phyloP scores from a whole-genome alignment of 2,329 filamentous ascomycete genomes.

The Paradendryphiella salina region DNA sequence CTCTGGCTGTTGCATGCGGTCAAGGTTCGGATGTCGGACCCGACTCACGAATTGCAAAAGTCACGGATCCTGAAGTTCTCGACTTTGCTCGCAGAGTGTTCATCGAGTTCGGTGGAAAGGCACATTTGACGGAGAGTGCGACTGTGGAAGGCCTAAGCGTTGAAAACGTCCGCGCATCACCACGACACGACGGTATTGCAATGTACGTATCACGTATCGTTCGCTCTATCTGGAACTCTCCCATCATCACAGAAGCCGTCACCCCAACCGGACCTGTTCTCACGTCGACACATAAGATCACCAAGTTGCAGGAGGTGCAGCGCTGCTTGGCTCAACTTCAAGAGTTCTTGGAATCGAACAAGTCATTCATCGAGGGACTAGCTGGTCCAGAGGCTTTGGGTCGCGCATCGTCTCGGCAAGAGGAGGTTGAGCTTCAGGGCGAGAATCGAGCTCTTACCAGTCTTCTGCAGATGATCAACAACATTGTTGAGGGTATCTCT shows the following conservation, averaged over 20 bases:
- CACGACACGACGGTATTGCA: slow-evolving; percentile 83
- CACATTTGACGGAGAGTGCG: slow-evolving; percentile 78
- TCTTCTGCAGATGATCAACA: slow-evolving; percentile 79
- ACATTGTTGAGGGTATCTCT: slow-evolving; percentile 93
- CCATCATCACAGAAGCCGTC: slow-evolving; percentile 64
- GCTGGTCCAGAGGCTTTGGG: slow-evolving; percentile 88
- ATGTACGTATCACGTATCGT: slow-evolving; percentile 88
- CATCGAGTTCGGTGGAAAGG: slow-evolving; percentile 88
- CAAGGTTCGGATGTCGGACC: slow-evolving; percentile 80
- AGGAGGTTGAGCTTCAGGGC: slow-evolving; percentile 88
- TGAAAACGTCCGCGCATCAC: slow-evolving; percentile 84
- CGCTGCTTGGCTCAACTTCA: slow-evolving; percentile 77
- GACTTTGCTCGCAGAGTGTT: slow-evolving; percentile 85
- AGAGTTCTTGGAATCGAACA: slow-evolving; percentile 84
- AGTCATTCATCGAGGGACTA: slow-evolving; percentile 87
- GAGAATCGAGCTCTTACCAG: slow-evolving; percentile 92
- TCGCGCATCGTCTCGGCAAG: slow-evolving; percentile 76
- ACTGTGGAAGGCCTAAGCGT: slow-evolving; percentile 65
- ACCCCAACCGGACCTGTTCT: slow-evolving; percentile 66
- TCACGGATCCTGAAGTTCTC: slow-evolving; percentile 81
- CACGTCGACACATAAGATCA: slow-evolving; percentile 64
- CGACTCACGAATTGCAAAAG: slow-evolving; percentile 69
- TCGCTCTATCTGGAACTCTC: slow-evolving; percentile 82
- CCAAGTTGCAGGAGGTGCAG: slow-evolving; percentile 76
- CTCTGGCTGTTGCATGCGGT: slow-evolving; percentile 90